Percentiles rank a stretch among this genome's conserved stretches.
Evolutionary conservation across 768 basidiomycete species (phyloP).

Genomic region (Auricularia auricula-judae): DNA sequence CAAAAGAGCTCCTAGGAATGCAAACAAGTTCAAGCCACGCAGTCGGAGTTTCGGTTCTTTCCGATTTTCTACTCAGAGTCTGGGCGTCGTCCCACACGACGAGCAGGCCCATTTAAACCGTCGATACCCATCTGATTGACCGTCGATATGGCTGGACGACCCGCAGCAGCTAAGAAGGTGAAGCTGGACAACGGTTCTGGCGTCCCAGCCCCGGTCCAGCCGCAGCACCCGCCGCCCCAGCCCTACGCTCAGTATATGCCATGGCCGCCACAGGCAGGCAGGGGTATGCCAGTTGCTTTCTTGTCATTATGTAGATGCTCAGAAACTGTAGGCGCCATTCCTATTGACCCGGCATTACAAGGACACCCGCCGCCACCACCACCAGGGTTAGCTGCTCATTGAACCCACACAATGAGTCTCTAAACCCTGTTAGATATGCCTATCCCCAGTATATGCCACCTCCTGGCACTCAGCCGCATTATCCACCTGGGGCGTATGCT

Average conservation of each 20-base stretch:
- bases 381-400: not conserved
- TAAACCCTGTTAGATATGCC: not conserved
- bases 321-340: not conserved
- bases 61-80: too few relatives aligned
- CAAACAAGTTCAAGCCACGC: too few relatives aligned
- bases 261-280: not conserved
- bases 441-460: not conserved
- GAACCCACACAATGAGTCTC: slow-evolving; percentile 1
- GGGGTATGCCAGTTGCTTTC: not conserved
- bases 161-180: not conserved
- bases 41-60: too few relatives aligned
- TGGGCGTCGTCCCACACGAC: too few relatives aligned
- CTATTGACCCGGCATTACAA: not conserved
- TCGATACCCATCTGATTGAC: too few relatives aligned
- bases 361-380: not conserved
- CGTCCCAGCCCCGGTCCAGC: not conserved
- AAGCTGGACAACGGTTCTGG: not conserved
- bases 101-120: too few relatives aligned
- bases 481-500: not conserved
- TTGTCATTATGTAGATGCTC: not conserved
- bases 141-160: not conserved
- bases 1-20: too few relatives aligned
- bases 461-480: not conserved
- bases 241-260: not conserved
- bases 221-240: not conserved